Conservation (phyloP, 106 monocot genomes). For the Acorus gramineus region DNA sequence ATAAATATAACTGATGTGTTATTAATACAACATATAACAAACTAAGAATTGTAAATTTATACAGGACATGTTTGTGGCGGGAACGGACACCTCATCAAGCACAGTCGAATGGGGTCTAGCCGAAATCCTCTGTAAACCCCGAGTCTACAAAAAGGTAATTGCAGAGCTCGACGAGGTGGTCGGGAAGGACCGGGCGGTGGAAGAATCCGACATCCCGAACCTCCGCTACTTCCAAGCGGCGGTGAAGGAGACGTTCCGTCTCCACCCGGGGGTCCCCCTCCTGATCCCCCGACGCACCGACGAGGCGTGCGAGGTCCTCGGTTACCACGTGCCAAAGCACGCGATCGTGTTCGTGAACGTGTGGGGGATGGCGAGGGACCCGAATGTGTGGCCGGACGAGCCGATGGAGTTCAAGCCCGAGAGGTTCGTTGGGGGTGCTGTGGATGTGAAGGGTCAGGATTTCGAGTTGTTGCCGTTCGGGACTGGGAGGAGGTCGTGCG, state of each 20-base stretch:
- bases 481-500: conserved; percentile 4
- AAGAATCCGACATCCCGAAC: conserved; percentile 1
- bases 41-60: too few relatives aligned
- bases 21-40: too few relatives aligned
- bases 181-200: neutral
- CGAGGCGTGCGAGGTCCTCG: neutral
- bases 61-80: conserved; percentile 2
- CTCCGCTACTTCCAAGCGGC: conserved; percentile 7
- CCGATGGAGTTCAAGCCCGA: conserved; percentile 3
- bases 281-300: too few relatives aligned
- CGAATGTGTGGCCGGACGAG: neutral
- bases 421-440: conserved; percentile 4
- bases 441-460: neutral
- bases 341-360: conserved; percentile 17
- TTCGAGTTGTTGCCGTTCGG: conserved; percentile 8
- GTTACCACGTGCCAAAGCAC: conserved; percentile 9
- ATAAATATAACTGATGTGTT: too few relatives aligned
- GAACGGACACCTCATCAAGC: conserved; percentile 7
- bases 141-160: neutral
- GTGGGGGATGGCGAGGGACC: conserved; percentile 16
- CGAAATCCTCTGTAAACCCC: conserved; percentile 2
- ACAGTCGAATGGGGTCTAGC: conserved; percentile 6
- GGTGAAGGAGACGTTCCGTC: too few relatives aligned
- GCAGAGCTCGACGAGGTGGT: conserved; percentile 3
- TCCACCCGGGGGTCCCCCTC: too few relatives aligned